Percentiles rank a stretch among this genome's conserved stretches.
phyloP scores from a whole-genome alignment of 306 rosid genomes.

The Cicer pinnatifidum region DNA sequence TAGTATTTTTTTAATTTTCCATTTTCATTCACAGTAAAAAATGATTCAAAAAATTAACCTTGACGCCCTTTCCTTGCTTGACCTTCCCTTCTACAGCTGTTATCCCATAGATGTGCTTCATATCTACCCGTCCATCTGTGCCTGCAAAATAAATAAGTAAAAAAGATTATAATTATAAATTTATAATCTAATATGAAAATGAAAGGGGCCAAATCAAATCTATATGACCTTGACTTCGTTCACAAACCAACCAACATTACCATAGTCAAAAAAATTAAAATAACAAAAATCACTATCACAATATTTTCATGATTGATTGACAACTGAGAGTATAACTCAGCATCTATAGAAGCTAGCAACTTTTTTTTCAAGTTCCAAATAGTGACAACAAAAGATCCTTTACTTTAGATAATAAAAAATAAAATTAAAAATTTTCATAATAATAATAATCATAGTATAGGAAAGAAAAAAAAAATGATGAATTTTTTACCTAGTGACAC shows the following conservation, averaged over 20 bases:
- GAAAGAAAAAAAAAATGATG: not conserved
- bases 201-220: constrained; percentile 42
- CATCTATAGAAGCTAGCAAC: not conserved
- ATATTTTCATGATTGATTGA: constrained; percentile 39
- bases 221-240: constrained; percentile 33
- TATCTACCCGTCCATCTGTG: constrained; percentile 99
- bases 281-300: constrained; percentile 24
- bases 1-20: not conserved
- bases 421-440: not conserved
- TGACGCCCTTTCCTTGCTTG: constrained; percentile 99
- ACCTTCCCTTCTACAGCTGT: constrained; percentile 99
- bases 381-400: constrained; percentile 38
- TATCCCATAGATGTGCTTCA: constrained; percentile 99
- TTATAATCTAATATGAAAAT: not conserved
- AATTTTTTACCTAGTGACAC: constrained; percentile 76
- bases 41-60: constrained; percentile 52
- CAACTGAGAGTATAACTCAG: constrained; percentile 9
- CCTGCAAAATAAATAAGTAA: constrained; percentile 44
- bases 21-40: not conserved
- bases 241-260: constrained; percentile 9
- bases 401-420: not conserved
- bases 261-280: constrained; percentile 1
- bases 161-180: not conserved
- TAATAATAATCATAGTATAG: not conserved
- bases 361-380: constrained; percentile 27